A percentile compares a stretch with the other conserved stretches of the same genome.
phyloP scores from a whole-genome alignment of 2,329 filamentous ascomycete genomes.

The Tolypocladium nubicola region DNA sequence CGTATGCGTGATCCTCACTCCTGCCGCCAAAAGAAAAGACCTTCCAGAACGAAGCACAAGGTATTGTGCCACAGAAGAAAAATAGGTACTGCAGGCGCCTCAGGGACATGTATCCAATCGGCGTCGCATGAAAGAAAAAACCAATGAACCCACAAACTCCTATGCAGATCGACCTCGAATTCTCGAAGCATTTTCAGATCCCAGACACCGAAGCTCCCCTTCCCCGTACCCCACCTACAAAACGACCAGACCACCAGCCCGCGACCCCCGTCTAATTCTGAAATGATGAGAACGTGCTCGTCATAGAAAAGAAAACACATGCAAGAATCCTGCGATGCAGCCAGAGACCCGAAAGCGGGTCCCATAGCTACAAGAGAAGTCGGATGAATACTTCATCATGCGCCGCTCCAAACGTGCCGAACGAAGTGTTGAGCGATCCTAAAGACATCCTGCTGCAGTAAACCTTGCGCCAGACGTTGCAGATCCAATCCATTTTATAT shows the following conservation, averaged over 20 bases:
- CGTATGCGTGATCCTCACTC: neutral
- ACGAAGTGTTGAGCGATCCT: neutral
- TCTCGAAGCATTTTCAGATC: neutral
- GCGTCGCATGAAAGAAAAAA: neutral
- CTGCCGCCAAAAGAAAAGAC: neutral
- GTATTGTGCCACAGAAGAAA: neutral
- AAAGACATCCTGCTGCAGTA: neutral
- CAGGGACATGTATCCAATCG: neutral
- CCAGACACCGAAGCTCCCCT: constrained; percentile 1
- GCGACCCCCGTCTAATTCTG: neutral
- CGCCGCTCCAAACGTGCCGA: neutral
- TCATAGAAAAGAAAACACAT: neutral
- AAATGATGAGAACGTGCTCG: neutral
- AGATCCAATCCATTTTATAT: neutral
- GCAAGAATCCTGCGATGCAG: neutral
- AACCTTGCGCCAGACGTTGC: constrained; percentile 1
- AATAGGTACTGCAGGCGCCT: neutral
- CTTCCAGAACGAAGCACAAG: neutral
- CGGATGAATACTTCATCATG: neutral
- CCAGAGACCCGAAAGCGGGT: neutral
- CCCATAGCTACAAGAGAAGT: neutral
- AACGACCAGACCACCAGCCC: neutral
- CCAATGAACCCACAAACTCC: neutral
- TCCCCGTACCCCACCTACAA: neutral
- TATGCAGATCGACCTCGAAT: neutral